phyloP scores from a whole-genome alignment of 2,329 filamentous ascomycete species.

The Alternaria infectoria region DNA sequence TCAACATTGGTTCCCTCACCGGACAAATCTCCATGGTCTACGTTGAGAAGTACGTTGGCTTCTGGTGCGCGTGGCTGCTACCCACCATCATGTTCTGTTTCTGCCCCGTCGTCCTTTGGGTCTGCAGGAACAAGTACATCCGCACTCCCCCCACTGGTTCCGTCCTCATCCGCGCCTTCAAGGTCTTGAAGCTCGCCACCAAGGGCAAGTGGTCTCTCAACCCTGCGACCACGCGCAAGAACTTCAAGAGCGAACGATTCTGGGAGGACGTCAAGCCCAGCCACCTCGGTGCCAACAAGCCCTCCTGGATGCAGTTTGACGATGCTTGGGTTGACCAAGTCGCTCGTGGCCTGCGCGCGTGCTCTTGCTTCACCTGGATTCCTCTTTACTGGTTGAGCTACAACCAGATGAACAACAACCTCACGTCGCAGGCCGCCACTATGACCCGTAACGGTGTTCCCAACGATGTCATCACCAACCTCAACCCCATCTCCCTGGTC shows the following conservation, averaged over 20 bases:
- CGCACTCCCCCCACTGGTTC: constrained; percentile 73
- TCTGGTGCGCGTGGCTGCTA: constrained; percentile 74
- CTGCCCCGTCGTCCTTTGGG: constrained; percentile 66
- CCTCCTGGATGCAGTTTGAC: constrained; percentile 80
- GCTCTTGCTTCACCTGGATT: constrained; percentile 61
- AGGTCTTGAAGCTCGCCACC: constrained; percentile 65
- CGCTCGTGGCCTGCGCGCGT: constrained; percentile 47
- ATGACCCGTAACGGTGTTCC: constrained; percentile 60
- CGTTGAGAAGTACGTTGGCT: constrained; percentile 76
- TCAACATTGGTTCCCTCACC: constrained; percentile 68
- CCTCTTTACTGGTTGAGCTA: constrained; percentile 55
- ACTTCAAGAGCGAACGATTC: constrained; percentile 63
- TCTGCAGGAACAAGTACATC: constrained; percentile 67
- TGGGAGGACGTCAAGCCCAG: constrained; percentile 75
- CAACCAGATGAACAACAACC: constrained; percentile 62
- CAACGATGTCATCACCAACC: constrained; percentile 63
- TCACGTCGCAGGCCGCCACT: constrained; percentile 62
- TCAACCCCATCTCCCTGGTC: constrained; percentile 61
- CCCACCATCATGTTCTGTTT: constrained; percentile 70
- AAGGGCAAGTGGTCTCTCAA: constrained; percentile 70
- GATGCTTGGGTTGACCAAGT: constrained; percentile 76
- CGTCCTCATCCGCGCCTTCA: constrained; percentile 70
- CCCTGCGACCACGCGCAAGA: constrained; percentile 64
- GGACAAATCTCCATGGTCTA: constrained; percentile 76
- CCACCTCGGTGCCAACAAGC: constrained; percentile 62